Evolutionary conservation across 176 grass and related monocot genomes (phyloP), one percentile per base, ranked within the genome.

Genomic region (Coix lacrymajobi): DNA sequence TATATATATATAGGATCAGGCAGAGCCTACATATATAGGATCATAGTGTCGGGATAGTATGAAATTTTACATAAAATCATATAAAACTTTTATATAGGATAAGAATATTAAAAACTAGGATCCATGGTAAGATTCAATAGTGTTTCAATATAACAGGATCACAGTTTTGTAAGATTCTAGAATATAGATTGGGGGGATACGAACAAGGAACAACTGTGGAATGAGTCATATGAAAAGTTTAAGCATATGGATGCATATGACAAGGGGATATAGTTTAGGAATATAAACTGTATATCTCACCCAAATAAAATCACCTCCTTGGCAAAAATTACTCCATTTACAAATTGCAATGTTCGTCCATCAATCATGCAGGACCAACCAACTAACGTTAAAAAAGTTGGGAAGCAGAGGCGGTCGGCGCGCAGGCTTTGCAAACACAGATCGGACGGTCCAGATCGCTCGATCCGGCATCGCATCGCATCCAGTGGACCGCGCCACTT

Each of bases 361-460:
- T 20, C 43, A 20, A 72, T 46, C 69, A 46, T 71, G 24, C 40
- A 2, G 6, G 14, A 19, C 33, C 41, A 52, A 52, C 71, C 1
- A 74, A 32, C 25, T 16, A 30, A 12, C 9, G 3, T 28, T 1
- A 8, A 16, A 32, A 8, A 16, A 32, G 44, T 17, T 22, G 9
- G 28, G 7, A 52, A 20, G 9, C 3, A 34, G 29, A 69, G 24
- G 30, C 62, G 62, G 63, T 16, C 13, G 3, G 11, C 2, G 67
- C n/a, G 67, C 24, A 43, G 13, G 67, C 39, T 15, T 15, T 7
- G 17, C 41, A 26, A 5, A 73, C 29, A 39, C 6, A 36, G 20
- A 64, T 12, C 41, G 81, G 71, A 83, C 71, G 60, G 81, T n/a
- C 81, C 57, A 75, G 81, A 83, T 83, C 1, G 41, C 22, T 52